phyloP scores from a whole-genome alignment of 768 basidiomycete genomes.

The Tricholoma sp. region DNA sequence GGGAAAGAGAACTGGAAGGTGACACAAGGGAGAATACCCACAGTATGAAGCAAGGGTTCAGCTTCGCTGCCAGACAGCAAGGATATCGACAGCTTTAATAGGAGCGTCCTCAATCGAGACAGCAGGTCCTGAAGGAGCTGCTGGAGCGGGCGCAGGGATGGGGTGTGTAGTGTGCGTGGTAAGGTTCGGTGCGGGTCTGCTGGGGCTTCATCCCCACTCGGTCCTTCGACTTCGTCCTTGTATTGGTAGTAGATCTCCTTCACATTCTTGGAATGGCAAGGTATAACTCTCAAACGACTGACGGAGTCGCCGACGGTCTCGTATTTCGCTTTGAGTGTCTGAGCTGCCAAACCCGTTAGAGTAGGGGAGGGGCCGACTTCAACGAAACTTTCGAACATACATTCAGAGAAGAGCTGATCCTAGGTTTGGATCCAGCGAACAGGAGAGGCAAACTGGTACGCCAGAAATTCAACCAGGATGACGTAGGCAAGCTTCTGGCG shows the following conservation, averaged over 20 bases:
- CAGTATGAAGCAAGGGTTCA: too few relatives aligned
- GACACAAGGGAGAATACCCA: too few relatives aligned
- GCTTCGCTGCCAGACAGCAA: constrained; percentile 89
- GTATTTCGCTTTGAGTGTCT: constrained; percentile 93
- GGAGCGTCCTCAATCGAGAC: constrained; percentile 85
- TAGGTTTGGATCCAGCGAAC: constrained; percentile 99
- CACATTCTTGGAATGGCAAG: too few relatives aligned
- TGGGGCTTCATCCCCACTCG: too few relatives aligned
- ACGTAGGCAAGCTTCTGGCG: constrained; percentile 93
- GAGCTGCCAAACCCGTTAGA: too few relatives aligned
- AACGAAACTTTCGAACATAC: too few relatives aligned
- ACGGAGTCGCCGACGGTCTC: constrained; percentile 85
- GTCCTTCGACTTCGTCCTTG: too few relatives aligned
- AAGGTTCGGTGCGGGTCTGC: constrained; percentile 29
- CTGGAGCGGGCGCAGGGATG: constrained; percentile 36
- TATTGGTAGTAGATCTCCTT: too few relatives aligned
- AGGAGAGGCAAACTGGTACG: constrained; percentile 98
- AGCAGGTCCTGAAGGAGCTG: constrained; percentile 56
- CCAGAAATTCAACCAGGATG: constrained; percentile 93
- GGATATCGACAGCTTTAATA: constrained; percentile 84
- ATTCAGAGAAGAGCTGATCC: constrained; percentile 84
- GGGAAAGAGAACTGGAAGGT: too few relatives aligned
- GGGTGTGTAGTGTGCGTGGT: constrained; percentile 32
- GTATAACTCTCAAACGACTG: constrained; percentile 73
- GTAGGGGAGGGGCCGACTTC: too few relatives aligned